Percentiles rank a stretch among this genome's conserved stretches.
phyloP scores from a whole-genome alignment of 257 asterid species.

The Linderniella brevidens region DNA sequence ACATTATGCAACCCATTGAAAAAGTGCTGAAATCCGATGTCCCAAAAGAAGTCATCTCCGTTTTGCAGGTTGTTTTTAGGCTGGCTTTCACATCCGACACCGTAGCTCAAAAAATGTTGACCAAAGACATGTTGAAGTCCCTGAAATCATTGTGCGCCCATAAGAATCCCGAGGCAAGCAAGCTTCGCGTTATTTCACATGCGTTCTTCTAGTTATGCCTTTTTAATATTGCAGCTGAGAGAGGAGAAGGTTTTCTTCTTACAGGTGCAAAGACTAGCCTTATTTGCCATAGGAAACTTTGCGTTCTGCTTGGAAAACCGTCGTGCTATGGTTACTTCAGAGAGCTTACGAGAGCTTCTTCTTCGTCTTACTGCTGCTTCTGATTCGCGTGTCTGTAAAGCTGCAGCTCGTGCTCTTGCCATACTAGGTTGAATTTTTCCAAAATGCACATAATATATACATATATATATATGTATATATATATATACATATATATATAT shows the following conservation, averaged over 20 bases:
- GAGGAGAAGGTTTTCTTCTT: conserved; percentile 10
- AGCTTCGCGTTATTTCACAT: conserved; percentile 19
- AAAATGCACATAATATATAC: too few relatives aligned
- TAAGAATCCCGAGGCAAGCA: conserved; percentile 85
- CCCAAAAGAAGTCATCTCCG: conserved; percentile 71
- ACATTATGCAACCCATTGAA: conserved; percentile 93
- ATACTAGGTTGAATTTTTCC: conserved; percentile 44
- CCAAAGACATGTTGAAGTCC: conserved; percentile 70
- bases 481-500: too few relatives aligned
- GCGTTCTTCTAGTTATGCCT: conserved; percentile 4
- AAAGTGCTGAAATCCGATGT: conserved; percentile 69
- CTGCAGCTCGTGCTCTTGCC: conserved; percentile 97
- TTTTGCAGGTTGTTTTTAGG: conserved; percentile 77
- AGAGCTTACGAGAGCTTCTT: conserved; percentile 96
- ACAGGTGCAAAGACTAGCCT: conserved; percentile 86
- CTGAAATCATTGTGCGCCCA: conserved; percentile 69
- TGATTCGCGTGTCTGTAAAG: conserved; percentile 67
- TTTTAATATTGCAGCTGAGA: conserved; percentile 12
- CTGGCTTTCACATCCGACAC: conserved; percentile 79
- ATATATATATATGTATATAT: too few relatives aligned
- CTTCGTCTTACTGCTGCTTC: conserved; percentile 68
- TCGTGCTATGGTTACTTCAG: conserved; percentile 66
- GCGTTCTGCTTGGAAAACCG: conserved; percentile 95
- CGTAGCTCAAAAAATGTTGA: conserved; percentile 84
- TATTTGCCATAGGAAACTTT: conserved; percentile 78